These are phyloP conservation scores for Fusarium tjaetaba DNA, from an alignment of 2,329 filamentous ascomycete species.

Conservation along the genomic window DNA sequence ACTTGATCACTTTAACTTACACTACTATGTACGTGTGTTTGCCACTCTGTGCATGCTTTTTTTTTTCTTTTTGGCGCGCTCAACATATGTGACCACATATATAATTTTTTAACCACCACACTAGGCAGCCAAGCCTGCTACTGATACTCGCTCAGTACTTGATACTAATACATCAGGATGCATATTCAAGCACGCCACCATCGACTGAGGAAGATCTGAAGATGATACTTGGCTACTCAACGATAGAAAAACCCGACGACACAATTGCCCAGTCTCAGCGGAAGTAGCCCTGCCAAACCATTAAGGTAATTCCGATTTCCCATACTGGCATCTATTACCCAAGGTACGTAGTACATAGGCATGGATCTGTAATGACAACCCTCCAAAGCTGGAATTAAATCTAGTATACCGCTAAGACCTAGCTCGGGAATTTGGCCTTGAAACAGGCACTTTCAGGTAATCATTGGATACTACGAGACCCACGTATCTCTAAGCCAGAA, in stretches of 20 bases:
- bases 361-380: neutral
- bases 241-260: no score
- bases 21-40: neutral
- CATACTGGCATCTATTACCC: neutral
- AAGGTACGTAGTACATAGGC: neutral
- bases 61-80: neutral
- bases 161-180: neutral
- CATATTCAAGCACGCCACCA: neutral
- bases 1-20: neutral
- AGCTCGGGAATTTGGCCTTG: slow-evolving; percentile 13
- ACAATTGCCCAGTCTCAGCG: no score
- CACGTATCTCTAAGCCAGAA: slow-evolving; percentile 25
- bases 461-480: slow-evolving; percentile 26
- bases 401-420: neutral
- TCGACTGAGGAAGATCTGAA: neutral
- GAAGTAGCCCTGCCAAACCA: neutral
- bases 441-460: slow-evolving; percentile 29
- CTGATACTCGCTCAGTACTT: neutral
- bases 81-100: neutral
- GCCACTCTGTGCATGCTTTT: neutral
- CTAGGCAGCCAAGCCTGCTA: neutral
- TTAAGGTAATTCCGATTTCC: neutral
- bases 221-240: neutral
- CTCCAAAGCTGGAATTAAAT: neutral
- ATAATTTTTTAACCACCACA: neutral